These are phyloP conservation scores for Dissoconium aciculare DNA, from an alignment of 2,329 filamentous ascomycete genomes.

Conservation along the genomic window DNA sequence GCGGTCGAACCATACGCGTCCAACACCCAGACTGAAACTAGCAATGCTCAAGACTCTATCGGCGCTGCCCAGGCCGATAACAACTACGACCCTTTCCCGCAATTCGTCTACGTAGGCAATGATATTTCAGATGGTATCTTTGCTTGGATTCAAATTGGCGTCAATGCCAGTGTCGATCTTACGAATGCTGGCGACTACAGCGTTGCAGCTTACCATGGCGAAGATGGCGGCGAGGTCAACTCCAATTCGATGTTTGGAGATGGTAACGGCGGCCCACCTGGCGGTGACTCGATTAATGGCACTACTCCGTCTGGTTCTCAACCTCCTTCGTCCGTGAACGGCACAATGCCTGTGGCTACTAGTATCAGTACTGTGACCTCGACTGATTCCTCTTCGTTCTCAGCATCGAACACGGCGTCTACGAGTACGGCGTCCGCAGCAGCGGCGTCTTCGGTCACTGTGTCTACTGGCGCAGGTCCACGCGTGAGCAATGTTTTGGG, in stretches of 20 bases:
- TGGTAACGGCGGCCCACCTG: slow-evolving; percentile 8
- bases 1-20: slow-evolving; percentile 30
- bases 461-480: too few relatives aligned
- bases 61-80: slow-evolving; percentile 33
- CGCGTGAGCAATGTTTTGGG: too few relatives aligned
- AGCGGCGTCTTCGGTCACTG: too few relatives aligned
- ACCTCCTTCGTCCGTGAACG: too few relatives aligned
- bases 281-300: slow-evolving; percentile 4
- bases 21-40: slow-evolving; percentile 31
- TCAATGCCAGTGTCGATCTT: slow-evolving; percentile 28
- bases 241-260: slow-evolving; percentile 4
- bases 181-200: slow-evolving; percentile 9
- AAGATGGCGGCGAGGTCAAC: slow-evolving; percentile 14
- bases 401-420: too few relatives aligned
- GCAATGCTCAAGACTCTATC: slow-evolving; percentile 37
- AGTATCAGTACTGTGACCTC: too few relatives aligned
- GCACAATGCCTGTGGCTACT: too few relatives aligned
- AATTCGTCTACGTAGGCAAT: slow-evolving; percentile 44
- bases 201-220: slow-evolving; percentile 10
- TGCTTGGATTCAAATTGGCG: slow-evolving; percentile 39
- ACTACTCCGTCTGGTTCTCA: slow-evolving; percentile 8
- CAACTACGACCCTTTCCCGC: slow-evolving; percentile 43
- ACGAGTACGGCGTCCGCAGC: too few relatives aligned
- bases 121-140: slow-evolving; percentile 37
- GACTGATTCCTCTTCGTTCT: too few relatives aligned